Percentiles rank a stretch among this genome's conserved stretches.
These are phyloP conservation scores for Fusarium solani-melongenae DNA, from an alignment of 2,329 filamentous ascomycete genomes.

Conservation along the genomic window DNA sequence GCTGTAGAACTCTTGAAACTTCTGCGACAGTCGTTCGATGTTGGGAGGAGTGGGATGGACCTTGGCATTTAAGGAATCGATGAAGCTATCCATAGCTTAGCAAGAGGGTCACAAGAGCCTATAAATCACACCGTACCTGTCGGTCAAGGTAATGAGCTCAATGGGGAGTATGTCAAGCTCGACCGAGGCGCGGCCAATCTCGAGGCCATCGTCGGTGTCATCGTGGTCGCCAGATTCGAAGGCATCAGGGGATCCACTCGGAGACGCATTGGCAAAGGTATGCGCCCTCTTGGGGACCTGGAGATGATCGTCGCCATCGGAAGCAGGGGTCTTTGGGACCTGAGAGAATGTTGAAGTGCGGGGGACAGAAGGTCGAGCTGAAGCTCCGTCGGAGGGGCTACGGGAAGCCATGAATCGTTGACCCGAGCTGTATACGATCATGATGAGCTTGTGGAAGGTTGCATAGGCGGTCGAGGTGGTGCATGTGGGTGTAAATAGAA, in stretches of 20 bases:
- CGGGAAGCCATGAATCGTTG: constrained; percentile 50
- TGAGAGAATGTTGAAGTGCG: constrained; percentile 47
- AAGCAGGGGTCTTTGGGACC: constrained; percentile 33
- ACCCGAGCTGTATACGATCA: constrained; percentile 42
- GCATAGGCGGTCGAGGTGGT: neutral
- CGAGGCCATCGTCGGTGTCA: constrained; percentile 58
- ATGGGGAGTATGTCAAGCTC: constrained; percentile 92
- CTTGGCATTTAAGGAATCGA: constrained; percentile 89
- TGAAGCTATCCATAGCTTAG: constrained; percentile 70
- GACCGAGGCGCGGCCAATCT: constrained; percentile 66
- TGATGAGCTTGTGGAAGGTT: constrained; percentile 37
- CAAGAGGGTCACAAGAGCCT: neutral
- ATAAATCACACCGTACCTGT: constrained; percentile 71
- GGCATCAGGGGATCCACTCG: constrained; percentile 54
- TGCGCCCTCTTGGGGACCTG: constrained; percentile 57
- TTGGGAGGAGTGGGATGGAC: constrained; percentile 85
- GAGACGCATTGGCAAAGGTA: constrained; percentile 56
- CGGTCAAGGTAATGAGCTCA: constrained; percentile 89
- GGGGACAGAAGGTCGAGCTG: constrained; percentile 45
- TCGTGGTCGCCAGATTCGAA: constrained; percentile 60
- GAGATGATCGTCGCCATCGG: constrained; percentile 47
- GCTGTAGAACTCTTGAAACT: constrained; percentile 95
- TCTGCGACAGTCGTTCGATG: constrained; percentile 82
- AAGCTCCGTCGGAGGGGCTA: constrained; percentile 42
- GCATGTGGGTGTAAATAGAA: neutral